A percentile compares a stretch with the other conserved stretches of the same genome.
phyloP scores from a whole-genome alignment of 2,329 filamentous ascomycete genomes.

The Exophiala dermatitidis region DNA sequence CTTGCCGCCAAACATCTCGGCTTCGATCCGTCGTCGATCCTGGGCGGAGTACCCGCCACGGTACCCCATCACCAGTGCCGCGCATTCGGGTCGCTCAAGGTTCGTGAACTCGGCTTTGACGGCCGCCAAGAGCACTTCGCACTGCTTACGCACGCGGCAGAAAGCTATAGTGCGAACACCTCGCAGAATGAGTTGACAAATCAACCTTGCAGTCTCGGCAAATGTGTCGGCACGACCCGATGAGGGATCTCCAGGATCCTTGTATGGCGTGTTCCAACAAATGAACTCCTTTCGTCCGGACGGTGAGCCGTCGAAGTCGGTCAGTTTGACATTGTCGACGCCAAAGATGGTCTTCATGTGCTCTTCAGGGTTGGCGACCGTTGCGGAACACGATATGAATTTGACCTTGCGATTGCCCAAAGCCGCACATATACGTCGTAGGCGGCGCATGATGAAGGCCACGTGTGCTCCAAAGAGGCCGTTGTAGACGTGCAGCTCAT shows the following conservation, averaged over 20 bases:
- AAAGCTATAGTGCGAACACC: constrained; percentile 92
- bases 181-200: constrained; percentile 79
- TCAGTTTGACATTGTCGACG: constrained; percentile 68
- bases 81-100: constrained; percentile 67
- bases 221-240: constrained; percentile 79
- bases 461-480: constrained; percentile 90
- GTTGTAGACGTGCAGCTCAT: constrained; percentile 94
- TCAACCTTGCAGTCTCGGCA: constrained; percentile 78
- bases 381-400: constrained; percentile 95
- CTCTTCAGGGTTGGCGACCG: constrained; percentile 81
- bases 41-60: constrained; percentile 90
- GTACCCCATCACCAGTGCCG: constrained; percentile 84
- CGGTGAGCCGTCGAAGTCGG: constrained; percentile 88
- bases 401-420: constrained; percentile 77
- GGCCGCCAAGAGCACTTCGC: constrained; percentile 73
- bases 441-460: constrained; percentile 83
- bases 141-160: constrained; percentile 78
- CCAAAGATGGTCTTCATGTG: constrained; percentile 96
- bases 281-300: constrained; percentile 89
- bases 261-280: constrained; percentile 96
- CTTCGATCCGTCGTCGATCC: constrained; percentile 80
- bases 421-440: constrained; percentile 81
- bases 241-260: constrained; percentile 76
- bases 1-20: constrained; percentile 94
- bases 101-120: constrained; percentile 69